Base-by-base conservation (phyloP, 2,329 filamentous ascomycete genomes). In the Diaporthe citriasiana region DNA sequence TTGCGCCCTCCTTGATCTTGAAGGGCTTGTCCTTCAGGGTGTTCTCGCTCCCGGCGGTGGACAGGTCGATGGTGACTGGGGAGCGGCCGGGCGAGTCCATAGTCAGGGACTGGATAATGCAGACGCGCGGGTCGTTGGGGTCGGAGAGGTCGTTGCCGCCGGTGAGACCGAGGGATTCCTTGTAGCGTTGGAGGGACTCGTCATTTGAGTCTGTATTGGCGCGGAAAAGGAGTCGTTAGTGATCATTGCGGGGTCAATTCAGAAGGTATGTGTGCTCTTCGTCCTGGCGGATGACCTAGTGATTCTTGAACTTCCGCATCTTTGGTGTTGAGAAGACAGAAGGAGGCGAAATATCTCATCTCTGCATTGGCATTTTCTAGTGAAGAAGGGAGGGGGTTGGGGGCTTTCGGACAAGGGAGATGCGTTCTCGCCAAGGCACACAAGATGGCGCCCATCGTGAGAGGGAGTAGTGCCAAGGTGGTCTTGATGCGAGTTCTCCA, bases 131-230 rank as follows among this genome's bases (percentile, higher is more conserved):
- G 82, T 98, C 96, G 82, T 89, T 94, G 79, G 93, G 90, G 82
- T 95, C 91, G 73, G 91, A 93, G 75, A 94, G 89, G 79, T 93
- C 89, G 65, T 89, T 90, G 81, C 93, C 93, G 79, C 91, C 92
- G 77, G 92, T 91, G 75, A 98, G 92, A 79, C 97, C 97, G 76
- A 99, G 93, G 17, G 96, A 98, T 81, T 96, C 91, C 89, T 99
- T 99, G 93, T 97, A 99, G 81, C 96, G 93, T 86, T 97, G 94
- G 80, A 99, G 93, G 76, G 96, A 97, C 85, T 98, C 96, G 83
- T 99, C 97, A 80, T 94, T 87, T 78, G 89, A 87, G 80, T 92
- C 88, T 92, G 63, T 25, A 25, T 15, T 25, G 40, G 35, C 38
- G 27, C 15, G 42, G 47, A n/a, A 59, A 57, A 38, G 25, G 35